Percentiles rank a stretch among this genome's conserved stretches.
phyloP scores from a whole-genome alignment of 2,329 filamentous ascomycete genomes.

The Ophiosphaerella narmari region DNA sequence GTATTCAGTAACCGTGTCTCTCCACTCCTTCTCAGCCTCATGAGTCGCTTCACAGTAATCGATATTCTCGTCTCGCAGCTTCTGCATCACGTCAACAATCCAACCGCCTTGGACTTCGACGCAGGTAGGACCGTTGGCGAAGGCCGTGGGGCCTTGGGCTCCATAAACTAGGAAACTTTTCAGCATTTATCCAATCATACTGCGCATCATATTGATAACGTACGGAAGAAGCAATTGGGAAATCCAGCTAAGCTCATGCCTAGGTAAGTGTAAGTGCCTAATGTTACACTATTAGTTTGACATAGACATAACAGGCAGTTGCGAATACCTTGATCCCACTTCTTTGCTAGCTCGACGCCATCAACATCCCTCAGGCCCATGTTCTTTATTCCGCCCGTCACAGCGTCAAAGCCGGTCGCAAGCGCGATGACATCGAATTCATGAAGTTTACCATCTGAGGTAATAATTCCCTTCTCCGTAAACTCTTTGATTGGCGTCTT shows the following conservation, averaged over 20 bases:
- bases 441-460: slow-evolving; percentile 46
- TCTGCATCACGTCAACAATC: slow-evolving; percentile 51
- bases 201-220: slow-evolving; percentile 4
- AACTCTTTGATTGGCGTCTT: slow-evolving; percentile 48
- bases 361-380: slow-evolving; percentile 46
- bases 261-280: slow-evolving; percentile 46
- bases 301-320: not conserved
- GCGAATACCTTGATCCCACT: slow-evolving; percentile 44
- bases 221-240: slow-evolving; percentile 20
- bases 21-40: slow-evolving; percentile 51
- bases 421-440: slow-evolving; percentile 53
- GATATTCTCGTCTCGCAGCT: slow-evolving; percentile 44
- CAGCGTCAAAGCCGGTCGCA: slow-evolving; percentile 53
- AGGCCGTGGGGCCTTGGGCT: slow-evolving; percentile 53
- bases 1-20: slow-evolving; percentile 45
- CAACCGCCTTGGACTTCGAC: slow-evolving; percentile 53
- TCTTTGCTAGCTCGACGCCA: slow-evolving; percentile 43
- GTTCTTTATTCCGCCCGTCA: slow-evolving; percentile 50
- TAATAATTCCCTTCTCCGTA: slow-evolving; percentile 47
- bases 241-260: slow-evolving; percentile 49
- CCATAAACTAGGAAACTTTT: slow-evolving; percentile 45
- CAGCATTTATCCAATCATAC: not conserved
- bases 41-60: slow-evolving; percentile 48
- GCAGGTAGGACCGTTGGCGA: slow-evolving; percentile 53
- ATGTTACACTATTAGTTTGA: not conserved